Conservation (phyloP, 2,329 filamentous ascomycete genomes). For the Septoria linicola region DNA sequence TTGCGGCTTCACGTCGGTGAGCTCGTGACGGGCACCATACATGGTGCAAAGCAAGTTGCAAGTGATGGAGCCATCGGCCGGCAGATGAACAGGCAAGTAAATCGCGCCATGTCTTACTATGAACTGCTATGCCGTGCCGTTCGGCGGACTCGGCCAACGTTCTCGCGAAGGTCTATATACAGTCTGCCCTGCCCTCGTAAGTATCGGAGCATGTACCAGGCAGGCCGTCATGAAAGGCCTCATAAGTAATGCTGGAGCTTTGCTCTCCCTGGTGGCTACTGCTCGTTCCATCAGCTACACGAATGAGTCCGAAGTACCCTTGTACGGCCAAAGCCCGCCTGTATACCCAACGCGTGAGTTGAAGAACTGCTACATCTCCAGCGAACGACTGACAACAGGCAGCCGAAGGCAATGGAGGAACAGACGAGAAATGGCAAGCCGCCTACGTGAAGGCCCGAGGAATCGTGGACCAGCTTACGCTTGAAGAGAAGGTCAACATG, state of each 20-base stretch:
- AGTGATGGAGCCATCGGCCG: slow-evolving; percentile 1
- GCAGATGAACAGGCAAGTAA: slow-evolving; percentile 4
- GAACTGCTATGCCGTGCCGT: background rate
- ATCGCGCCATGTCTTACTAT: background rate
- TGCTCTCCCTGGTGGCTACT: slow-evolving; percentile 19
- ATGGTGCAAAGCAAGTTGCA: background rate
- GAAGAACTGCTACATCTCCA: no score
- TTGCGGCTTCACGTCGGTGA: slow-evolving; percentile 6
- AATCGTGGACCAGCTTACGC: slow-evolving; percentile 38
- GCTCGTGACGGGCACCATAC: slow-evolving; percentile 3
- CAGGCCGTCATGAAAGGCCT: slow-evolving; percentile 20
- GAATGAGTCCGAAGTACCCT: slow-evolving; percentile 23
- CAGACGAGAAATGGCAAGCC: slow-evolving; percentile 30
- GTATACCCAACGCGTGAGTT: slow-evolving; percentile 35
- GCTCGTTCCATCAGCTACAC: slow-evolving; percentile 20
- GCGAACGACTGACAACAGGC: slow-evolving; percentile 4
- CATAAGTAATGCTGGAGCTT: slow-evolving; percentile 14
- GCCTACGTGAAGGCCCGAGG: slow-evolving; percentile 36
- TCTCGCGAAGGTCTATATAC: background rate
- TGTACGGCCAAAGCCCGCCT: slow-evolving; percentile 29
- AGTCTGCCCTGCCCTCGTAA: background rate
- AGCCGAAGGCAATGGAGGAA: slow-evolving; percentile 30
- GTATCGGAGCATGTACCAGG: background rate
- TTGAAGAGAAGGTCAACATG: slow-evolving; percentile 39
- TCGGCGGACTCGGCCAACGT: slow-evolving; percentile 2